Conservation (phyloP, 768 basidiomycete genomes). For the Lactarius quietus region DNA sequence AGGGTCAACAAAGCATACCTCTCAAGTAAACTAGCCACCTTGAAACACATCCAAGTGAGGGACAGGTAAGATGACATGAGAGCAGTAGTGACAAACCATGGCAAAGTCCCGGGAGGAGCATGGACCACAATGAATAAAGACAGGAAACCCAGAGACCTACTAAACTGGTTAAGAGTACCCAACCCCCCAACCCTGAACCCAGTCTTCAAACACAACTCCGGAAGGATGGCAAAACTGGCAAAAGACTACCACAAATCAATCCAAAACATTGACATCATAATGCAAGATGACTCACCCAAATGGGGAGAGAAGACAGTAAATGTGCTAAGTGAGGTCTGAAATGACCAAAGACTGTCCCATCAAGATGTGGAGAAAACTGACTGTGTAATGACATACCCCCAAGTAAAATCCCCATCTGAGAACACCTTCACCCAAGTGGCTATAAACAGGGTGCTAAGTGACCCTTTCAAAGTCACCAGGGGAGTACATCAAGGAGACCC, state of each 20-base stretch:
- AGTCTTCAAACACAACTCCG: background rate
- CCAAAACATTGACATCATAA: too few relatives aligned
- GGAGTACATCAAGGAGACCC: slow-evolving; percentile 15
- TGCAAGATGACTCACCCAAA: too few relatives aligned
- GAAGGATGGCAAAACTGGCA: slow-evolving; percentile 1
- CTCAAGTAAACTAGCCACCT: too few relatives aligned
- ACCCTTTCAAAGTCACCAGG: background rate
- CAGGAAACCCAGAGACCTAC: background rate
- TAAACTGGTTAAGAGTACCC: background rate
- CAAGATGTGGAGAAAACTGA: background rate
- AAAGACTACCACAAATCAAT: slow-evolving; percentile 7
- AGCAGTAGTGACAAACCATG: background rate
- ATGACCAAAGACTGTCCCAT: background rate
- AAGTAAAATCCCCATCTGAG: background rate
- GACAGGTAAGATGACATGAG: too few relatives aligned
- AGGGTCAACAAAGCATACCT: too few relatives aligned
- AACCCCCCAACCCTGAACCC: too few relatives aligned
- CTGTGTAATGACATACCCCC: background rate
- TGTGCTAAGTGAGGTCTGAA: too few relatives aligned
- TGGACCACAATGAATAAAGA: background rate
- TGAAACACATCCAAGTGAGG: too few relatives aligned
- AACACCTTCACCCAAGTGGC: background rate
- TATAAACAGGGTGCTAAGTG: background rate
- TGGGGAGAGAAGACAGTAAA: too few relatives aligned
- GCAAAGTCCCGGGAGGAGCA: background rate